phyloP scores from a whole-genome alignment of 1,284 basidiomycete species.

The Fistulinella cinereoalba region DNA sequence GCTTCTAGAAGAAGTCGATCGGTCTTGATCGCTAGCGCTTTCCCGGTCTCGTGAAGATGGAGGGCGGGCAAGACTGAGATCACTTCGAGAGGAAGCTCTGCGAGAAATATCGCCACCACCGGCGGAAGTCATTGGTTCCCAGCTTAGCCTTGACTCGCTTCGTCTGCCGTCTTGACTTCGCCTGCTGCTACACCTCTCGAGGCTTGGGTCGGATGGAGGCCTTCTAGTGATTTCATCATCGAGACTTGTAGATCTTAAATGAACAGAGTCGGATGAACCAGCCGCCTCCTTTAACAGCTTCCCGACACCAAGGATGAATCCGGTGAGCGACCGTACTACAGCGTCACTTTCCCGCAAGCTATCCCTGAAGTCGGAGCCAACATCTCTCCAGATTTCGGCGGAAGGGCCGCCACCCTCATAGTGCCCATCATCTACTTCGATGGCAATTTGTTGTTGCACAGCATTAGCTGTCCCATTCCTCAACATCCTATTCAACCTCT shows the following conservation, averaged over 20 bases:
- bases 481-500: constrained; percentile 60
- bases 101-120: constrained; percentile 26
- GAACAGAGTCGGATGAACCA: constrained; percentile 32
- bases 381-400: constrained; percentile 59
- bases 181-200: constrained; percentile 39
- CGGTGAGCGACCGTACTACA: constrained; percentile 68
- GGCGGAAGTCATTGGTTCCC: constrained; percentile 42
- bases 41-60: constrained; percentile 28
- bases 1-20: constrained; percentile 31
- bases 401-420: constrained; percentile 31
- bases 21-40: constrained; percentile 32
- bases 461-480: constrained; percentile 53
- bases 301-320: constrained; percentile 68
- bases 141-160: constrained; percentile 58
- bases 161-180: constrained; percentile 51
- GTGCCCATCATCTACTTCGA: constrained; percentile 56
- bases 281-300: constrained; percentile 59
- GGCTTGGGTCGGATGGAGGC: constrained; percentile 36
- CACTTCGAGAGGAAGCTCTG: constrained; percentile 30
- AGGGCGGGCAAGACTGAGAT: constrained; percentile 33
- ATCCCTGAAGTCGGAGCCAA: constrained; percentile 70
- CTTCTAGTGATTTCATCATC: constrained; percentile 41
- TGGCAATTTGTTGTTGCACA: constrained; percentile 67
- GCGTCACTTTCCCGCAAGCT: constrained; percentile 70
- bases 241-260: constrained; percentile 48